Conservation (phyloP, 331 rosid genomes). For the Ulmus americana region DNA sequence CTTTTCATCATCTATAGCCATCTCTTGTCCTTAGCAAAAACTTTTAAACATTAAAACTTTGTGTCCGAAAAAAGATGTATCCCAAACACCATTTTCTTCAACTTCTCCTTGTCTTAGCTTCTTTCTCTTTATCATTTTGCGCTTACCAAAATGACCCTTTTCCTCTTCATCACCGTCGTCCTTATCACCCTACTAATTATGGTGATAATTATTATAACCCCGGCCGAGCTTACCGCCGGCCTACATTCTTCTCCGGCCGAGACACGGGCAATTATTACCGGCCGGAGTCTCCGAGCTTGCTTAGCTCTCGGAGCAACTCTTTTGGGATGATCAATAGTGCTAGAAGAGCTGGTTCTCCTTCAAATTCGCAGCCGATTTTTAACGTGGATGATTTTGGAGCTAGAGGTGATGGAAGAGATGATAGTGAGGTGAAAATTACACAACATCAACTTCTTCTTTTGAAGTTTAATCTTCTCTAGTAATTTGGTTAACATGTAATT, state of each 20-base stretch:
- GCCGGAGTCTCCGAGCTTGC: background rate
- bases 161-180: conserved; percentile 6
- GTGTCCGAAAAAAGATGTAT: conserved; percentile 25
- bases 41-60: too few relatives aligned
- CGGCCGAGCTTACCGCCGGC: too few relatives aligned
- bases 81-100: conserved; percentile 16
- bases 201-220: background rate
- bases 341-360: background rate
- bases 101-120: conserved; percentile 28
- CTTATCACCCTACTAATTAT: conserved; percentile 6
- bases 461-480: conserved; percentile 24
- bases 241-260: too few relatives aligned
- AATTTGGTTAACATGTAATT: conserved; percentile 31
- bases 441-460: too few relatives aligned
- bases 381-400: conserved; percentile 65
- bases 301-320: background rate
- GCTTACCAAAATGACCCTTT: conserved; percentile 25
- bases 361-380: conserved; percentile 3
- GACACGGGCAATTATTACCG: too few relatives aligned
- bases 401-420: conserved; percentile 35
- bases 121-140: conserved; percentile 38
- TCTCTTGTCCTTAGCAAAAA: background rate
- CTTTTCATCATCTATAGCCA: background rate
- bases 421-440: conserved; percentile 38
- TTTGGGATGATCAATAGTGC: background rate